These are phyloP conservation scores for Inonotus hispidus DNA, from an alignment of 1,284 basidiomycete genomes.

Conservation along the genomic window DNA sequence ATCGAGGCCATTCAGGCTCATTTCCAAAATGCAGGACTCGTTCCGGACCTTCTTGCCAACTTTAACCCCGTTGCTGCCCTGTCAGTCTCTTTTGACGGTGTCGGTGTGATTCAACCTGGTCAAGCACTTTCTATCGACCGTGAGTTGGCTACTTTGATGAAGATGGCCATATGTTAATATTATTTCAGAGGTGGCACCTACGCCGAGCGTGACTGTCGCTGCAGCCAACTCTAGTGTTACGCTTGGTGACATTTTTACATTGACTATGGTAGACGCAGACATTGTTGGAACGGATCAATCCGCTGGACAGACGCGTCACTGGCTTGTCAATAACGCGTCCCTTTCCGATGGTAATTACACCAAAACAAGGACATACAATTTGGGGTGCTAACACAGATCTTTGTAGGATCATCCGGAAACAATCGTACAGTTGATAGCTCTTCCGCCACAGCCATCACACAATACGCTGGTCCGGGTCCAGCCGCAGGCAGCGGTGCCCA, in stretches of 20 bases:
- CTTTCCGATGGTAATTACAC: conserved; percentile 38
- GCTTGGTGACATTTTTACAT: conserved; percentile 49
- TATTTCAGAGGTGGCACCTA: conserved; percentile 49
- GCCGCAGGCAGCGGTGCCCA: conserved; percentile 64
- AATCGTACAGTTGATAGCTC: conserved; percentile 38
- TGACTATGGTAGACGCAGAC: conserved; percentile 69
- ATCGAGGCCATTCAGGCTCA: conserved; percentile 55
- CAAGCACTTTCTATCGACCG: conserved; percentile 52
- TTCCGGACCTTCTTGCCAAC: conserved; percentile 48
- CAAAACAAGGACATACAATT: too few species aligned
- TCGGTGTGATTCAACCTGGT: conserved; percentile 50
- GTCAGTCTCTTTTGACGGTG: conserved; percentile 43
- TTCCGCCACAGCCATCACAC: conserved; percentile 51
- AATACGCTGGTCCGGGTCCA: conserved; percentile 72
- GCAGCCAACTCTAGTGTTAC: conserved; percentile 41
- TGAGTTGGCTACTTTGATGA: conserved; percentile 29
- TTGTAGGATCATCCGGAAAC: conserved; percentile 27
- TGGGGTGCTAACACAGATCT: neutral
- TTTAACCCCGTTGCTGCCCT: conserved; percentile 57
- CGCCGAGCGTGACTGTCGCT: conserved; percentile 44
- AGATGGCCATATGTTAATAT: too few species aligned
- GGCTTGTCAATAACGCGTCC: conserved; percentile 68
- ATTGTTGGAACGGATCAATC: conserved; percentile 50
- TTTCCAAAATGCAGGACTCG: conserved; percentile 51
- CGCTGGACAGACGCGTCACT: conserved; percentile 64